Evolutionary conservation across 371 early-diverging fungal species (phyloP).

Genomic region (Mitosporidium daphniae): DNA sequence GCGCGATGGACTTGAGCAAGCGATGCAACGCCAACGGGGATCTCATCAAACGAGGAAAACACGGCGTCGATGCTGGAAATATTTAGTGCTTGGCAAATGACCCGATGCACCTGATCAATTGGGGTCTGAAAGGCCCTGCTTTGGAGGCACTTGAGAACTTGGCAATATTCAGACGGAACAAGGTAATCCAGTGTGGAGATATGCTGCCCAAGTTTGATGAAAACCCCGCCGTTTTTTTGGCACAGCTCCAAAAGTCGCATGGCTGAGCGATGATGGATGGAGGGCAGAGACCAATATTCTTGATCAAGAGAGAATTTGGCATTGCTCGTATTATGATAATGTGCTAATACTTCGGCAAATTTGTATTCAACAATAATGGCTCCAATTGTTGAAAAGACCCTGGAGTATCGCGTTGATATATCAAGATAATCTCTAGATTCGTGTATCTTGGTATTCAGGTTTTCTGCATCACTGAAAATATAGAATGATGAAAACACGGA

Average conservation of each 20-base stretch:
- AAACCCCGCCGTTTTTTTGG: slow-evolving; percentile 32
- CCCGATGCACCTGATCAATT: slow-evolving; percentile 17
- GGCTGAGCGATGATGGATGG: slow-evolving; percentile 13
- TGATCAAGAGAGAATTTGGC: too few relatives aligned
- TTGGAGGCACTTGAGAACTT: slow-evolving; percentile 38
- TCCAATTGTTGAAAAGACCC: too few relatives aligned
- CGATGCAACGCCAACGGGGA: slow-evolving; percentile 38
- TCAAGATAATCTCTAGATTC: too few relatives aligned
- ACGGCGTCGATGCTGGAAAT: slow-evolving; percentile 22
- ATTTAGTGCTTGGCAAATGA: too few relatives aligned
- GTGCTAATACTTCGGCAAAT: too few relatives aligned
- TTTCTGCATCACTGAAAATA: too few relatives aligned
- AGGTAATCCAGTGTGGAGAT: slow-evolving; percentile 37
- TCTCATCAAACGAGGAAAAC: slow-evolving; percentile 24
- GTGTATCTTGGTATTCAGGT: too few relatives aligned
- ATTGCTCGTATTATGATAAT: too few relatives aligned
- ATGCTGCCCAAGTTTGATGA: slow-evolving; percentile 59
- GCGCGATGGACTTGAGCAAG: slow-evolving; percentile 46
- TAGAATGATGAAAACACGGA: too few relatives aligned
- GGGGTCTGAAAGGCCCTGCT: slow-evolving; percentile 35
- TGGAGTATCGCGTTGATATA: too few relatives aligned
- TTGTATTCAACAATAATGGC: too few relatives aligned
- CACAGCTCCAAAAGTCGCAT: slow-evolving; percentile 15
- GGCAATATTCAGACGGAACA: slow-evolving; percentile 50
- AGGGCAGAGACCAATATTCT: too few relatives aligned